These are phyloP conservation scores for Penicillium verhagenii DNA, from an alignment of 495 filamentous ascomycete genomes.

Conservation along the genomic window DNA sequence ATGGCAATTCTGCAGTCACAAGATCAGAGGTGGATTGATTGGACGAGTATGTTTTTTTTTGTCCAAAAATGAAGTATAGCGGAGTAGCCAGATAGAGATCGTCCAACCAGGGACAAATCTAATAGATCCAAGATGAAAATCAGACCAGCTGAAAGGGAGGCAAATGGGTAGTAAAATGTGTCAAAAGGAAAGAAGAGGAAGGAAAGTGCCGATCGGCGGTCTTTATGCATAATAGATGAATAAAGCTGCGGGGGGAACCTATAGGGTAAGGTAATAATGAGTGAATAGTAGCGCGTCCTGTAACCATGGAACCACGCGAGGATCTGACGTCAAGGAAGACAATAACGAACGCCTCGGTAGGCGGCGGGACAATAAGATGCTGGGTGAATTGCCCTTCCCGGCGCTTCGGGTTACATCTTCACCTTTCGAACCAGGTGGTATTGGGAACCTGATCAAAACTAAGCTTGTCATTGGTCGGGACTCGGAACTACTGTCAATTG, in stretches of 20 bases:
- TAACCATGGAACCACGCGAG: conserved; percentile 4
- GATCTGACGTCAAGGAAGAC: conserved; percentile 28
- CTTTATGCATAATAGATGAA: conserved; percentile 4
- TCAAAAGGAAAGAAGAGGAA: conserved; percentile 1
- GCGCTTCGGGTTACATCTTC: conserved; percentile 21
- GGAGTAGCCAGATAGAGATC: conserved; percentile 1
- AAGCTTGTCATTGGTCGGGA: neutral
- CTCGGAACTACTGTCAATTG: neutral
- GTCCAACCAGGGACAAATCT: neutral
- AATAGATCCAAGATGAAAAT: conserved; percentile 2
- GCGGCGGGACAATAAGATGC: neutral
- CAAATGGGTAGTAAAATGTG: neutral
- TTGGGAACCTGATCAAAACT: neutral
- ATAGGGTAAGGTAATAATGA: conserved; percentile 20
- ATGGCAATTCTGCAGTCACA: neutral
- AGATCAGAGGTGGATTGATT: neutral
- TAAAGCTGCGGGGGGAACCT: conserved; percentile 1
- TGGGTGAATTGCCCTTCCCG: conserved; percentile 9
- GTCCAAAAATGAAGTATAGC: conserved; percentile 3
- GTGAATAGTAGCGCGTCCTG: conserved; percentile 10
- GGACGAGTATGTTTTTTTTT: neutral
- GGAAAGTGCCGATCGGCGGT: conserved; percentile 1
- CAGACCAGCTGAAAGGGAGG: conserved; percentile 26
- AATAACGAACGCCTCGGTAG: neutral
- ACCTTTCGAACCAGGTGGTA: conserved; percentile 6